A percentile compares a stretch with the other conserved stretches of the same genome.
Conservation (phyloP, 2,329 filamentous ascomycete genomes). For the Colletotrichum tropicicola region DNA sequence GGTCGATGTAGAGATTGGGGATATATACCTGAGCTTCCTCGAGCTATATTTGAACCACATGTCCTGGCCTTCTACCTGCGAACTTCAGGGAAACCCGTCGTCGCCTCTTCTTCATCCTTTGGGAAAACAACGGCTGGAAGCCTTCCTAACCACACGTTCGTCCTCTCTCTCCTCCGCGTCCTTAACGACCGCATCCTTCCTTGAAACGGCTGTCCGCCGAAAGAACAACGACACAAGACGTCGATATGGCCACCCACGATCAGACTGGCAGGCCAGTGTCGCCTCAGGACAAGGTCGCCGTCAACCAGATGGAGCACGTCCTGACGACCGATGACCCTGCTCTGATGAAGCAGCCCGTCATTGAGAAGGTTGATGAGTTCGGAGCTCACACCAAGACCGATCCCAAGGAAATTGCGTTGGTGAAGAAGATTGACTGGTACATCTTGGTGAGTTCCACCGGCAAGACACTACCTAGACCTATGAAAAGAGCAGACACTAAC, state of each 20-base stretch:
- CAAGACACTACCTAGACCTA: rapidly evolving
- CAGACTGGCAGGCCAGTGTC: background rate
- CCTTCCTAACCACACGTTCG: background rate
- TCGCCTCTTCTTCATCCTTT: background rate
- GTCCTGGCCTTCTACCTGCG: conserved; percentile 1
- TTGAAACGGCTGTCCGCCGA: no score
- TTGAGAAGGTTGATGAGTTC: conserved; percentile 44
- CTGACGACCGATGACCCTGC: conserved; percentile 15
- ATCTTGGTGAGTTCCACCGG: conserved; percentile 37
- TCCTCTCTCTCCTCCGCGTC: background rate
- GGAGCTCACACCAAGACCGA: conserved; percentile 50
- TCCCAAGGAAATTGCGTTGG: conserved; percentile 45
- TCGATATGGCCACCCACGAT: background rate
- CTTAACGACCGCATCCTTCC: no score
- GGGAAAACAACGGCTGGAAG: background rate
- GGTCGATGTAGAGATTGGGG: background rate
- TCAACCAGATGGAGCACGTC: conserved; percentile 25
- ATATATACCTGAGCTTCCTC: conserved; percentile 8
- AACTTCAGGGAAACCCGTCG: background rate
- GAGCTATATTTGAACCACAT: background rate
- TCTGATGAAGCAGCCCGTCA: conserved; percentile 22
- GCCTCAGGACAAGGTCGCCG: conserved; percentile 21
- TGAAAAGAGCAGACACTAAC: background rate
- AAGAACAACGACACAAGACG: no score
- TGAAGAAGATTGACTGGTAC: conserved; percentile 44